Percentiles rank a stretch among this genome's conserved stretches.
Conservation (phyloP, 2,329 filamentous ascomycete species). For the Plenodomus lindquistii region DNA sequence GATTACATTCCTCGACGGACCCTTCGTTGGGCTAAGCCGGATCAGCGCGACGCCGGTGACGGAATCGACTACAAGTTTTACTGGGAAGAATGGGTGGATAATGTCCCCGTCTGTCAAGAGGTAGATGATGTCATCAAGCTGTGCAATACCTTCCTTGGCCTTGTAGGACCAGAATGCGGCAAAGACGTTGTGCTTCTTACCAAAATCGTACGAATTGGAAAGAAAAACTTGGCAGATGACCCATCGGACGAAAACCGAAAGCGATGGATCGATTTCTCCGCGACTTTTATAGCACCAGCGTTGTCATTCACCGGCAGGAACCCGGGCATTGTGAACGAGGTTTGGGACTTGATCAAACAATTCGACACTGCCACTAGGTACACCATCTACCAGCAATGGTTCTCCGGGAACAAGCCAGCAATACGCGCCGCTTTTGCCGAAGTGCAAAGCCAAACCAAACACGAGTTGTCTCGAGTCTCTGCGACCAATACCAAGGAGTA, state of each 20-base stretch:
- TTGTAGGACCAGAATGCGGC: constrained; percentile 87
- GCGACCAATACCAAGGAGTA: constrained; percentile 84
- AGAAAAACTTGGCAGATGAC: constrained; percentile 72
- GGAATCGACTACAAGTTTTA: constrained; percentile 86
- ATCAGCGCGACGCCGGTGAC: constrained; percentile 74
- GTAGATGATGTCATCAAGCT: constrained; percentile 90
- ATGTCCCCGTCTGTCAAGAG: constrained; percentile 85
- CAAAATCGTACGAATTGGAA: constrained; percentile 85
- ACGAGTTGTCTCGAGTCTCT: constrained; percentile 86
- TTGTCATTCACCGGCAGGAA: constrained; percentile 86
- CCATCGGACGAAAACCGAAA: constrained; percentile 68
- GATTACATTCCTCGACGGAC: constrained; percentile 66
- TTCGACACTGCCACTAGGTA: constrained; percentile 80
- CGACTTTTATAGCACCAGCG: constrained; percentile 82
- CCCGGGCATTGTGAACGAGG: constrained; percentile 79
- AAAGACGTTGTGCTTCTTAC: constrained; percentile 76
- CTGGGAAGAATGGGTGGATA: constrained; percentile 96
- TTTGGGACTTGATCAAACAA: constrained; percentile 79
- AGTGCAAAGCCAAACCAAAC: constrained; percentile 76
- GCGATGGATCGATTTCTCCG: constrained; percentile 84
- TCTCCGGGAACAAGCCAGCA: constrained; percentile 59
- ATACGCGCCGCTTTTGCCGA: constrained; percentile 78
- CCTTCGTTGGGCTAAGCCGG: constrained; percentile 82
- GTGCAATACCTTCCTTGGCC: constrained; percentile 80
- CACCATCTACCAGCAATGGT: constrained; percentile 93